Evolutionary conservation across 129 eudicot species (phyloP).

Genomic region (Oenanthe sinensis): DNA sequence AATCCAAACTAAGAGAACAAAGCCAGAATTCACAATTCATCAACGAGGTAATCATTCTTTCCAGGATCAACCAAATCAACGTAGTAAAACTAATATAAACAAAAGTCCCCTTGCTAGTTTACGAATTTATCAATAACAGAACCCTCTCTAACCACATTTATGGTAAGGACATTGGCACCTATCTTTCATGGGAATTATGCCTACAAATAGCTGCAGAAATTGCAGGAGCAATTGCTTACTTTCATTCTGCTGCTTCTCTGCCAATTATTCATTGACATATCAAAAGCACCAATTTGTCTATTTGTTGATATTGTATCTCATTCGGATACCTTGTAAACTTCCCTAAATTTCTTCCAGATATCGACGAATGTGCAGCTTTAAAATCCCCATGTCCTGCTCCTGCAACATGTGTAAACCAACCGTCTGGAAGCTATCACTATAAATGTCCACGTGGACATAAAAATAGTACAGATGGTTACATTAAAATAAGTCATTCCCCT

Average conservation of each 20-base stretch:
- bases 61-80: not conserved
- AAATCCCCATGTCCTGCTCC: not conserved
- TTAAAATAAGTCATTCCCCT: no score
- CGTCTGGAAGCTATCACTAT: not conserved
- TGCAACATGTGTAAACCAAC: not conserved
- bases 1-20: not conserved
- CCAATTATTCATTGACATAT: slow-evolving; percentile 1
- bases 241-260: not conserved
- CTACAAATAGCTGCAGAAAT: slow-evolving; percentile 1
- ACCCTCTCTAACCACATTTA: not conserved
- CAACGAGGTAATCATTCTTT: not conserved
- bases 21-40: not conserved
- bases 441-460: not conserved
- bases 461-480: no score
- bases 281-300: not conserved
- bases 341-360: no score
- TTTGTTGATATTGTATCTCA: no score
- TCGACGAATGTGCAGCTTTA: not conserved
- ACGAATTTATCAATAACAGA: not conserved
- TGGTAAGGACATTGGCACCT: not conserved
- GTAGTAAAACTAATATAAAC: not conserved
- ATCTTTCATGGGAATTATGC: not conserved
- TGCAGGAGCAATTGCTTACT: slow-evolving; percentile 7
- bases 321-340: no score
- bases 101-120: no score